These are phyloP conservation scores for Cardamine occulta DNA, from an alignment of 345 rosid genomes.

Conservation along the genomic window DNA sequence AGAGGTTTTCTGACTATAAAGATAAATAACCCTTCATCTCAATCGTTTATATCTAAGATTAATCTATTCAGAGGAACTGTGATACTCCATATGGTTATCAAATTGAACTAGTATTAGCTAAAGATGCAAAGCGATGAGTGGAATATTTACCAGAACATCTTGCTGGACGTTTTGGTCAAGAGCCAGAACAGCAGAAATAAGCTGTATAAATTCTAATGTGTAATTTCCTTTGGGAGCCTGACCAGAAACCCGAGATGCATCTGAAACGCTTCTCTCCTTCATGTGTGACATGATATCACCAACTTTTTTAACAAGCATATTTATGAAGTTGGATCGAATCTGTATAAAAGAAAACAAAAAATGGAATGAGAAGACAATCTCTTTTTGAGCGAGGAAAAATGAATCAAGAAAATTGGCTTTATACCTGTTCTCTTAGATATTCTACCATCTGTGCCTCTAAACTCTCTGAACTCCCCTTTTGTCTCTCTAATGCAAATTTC, in stretches of 20 bases:
- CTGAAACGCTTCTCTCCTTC: slow-evolving; percentile 55
- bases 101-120: slow-evolving; percentile 13
- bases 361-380: slow-evolving; percentile 9
- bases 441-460: slow-evolving; percentile 66
- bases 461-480: slow-evolving; percentile 59
- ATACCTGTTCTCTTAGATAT: slow-evolving; percentile 77
- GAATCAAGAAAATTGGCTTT: neutral
- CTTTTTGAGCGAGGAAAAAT: slow-evolving; percentile 17
- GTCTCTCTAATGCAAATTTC: slow-evolving; percentile 68
- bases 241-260: slow-evolving; percentile 43
- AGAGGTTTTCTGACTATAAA: neutral
- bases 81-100: slow-evolving; percentile 22
- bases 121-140: slow-evolving; percentile 12
- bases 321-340: slow-evolving; percentile 70
- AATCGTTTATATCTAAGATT: neutral
- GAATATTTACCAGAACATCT: slow-evolving; percentile 73
- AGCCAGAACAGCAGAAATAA: slow-evolving; percentile 76
- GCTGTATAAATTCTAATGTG: slow-evolving; percentile 82
- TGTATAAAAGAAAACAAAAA: slow-evolving; percentile 46
- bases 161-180: slow-evolving; percentile 85
- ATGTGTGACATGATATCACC: slow-evolving; percentile 62
- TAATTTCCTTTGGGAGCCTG: slow-evolving; percentile 53
- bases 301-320: slow-evolving; percentile 68
- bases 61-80: slow-evolving; percentile 9
- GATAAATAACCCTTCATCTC: neutral